Conservation (phyloP, 2,329 filamentous ascomycete species). For the Thielaviopsis populi region DNA sequence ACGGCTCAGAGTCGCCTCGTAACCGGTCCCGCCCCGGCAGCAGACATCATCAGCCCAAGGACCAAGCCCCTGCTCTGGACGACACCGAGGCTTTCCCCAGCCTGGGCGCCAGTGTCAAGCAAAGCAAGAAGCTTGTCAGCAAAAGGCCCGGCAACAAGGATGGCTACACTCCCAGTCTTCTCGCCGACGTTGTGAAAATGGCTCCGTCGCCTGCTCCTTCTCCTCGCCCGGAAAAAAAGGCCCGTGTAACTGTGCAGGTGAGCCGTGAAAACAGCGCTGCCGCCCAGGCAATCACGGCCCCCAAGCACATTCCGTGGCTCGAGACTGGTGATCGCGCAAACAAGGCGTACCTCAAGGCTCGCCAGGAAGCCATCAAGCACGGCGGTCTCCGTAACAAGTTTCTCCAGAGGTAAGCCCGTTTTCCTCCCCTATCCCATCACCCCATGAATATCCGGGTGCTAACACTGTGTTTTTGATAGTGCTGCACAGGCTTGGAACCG, state of each 20-base stretch:
- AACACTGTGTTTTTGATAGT: constrained; percentile 30
- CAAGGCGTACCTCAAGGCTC: constrained; percentile 85
- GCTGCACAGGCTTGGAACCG: constrained; percentile 97
- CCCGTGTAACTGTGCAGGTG: constrained; percentile 49
- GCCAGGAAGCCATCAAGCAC: constrained; percentile 92
- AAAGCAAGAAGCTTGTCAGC: constrained; percentile 80
- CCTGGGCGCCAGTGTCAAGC: constrained; percentile 59
- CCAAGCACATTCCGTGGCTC: constrained; percentile 89
- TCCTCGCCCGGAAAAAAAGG: constrained; percentile 45
- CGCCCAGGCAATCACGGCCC: constrained; percentile 69
- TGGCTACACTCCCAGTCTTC: constrained; percentile 52
- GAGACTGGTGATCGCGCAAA: constrained; percentile 87
- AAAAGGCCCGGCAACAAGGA: constrained; percentile 78
- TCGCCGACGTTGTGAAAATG: constrained; percentile 93
- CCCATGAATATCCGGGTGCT: not conserved
- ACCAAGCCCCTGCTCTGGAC: constrained; percentile 61
- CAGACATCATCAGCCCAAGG: constrained; percentile 44
- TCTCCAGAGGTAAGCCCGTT: constrained; percentile 61
- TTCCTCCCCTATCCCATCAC: too few species aligned
- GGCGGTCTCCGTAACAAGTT: constrained; percentile 95
- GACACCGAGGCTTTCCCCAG: constrained; percentile 93
- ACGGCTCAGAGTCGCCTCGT: constrained; percentile 46
- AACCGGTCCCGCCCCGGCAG: constrained; percentile 73
- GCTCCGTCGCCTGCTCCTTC: constrained; percentile 66
- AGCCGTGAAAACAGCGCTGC: constrained; percentile 64